Evolutionary conservation across 108 stramenopile genomes (phyloP), one percentile per base, ranked within the genome.

Genomic region (Schizochytrium sp.): DNA sequence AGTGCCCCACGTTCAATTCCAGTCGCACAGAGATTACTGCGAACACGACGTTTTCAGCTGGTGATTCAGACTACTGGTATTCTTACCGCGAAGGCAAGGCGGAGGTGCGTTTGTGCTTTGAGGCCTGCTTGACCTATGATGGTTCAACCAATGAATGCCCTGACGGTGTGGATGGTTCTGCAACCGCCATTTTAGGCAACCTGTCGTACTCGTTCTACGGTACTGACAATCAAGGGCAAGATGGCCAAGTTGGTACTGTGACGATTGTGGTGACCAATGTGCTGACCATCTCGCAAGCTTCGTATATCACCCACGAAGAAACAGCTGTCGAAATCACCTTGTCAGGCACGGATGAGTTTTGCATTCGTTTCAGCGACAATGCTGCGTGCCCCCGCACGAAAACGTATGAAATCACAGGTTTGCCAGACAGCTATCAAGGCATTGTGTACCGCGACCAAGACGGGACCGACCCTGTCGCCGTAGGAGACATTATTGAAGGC

Each of bases 201-300:
- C 5, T 44, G 0, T 8, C 15, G 10, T 69, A 44, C 64, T 7
- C 40, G 64, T 69, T 69, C 64, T 69, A 13, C 28, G 64, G 2
- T 15, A 69, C 7, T 8, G 64, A 69, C 1, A 2, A 15, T 1
- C 1, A 8, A 38, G 0, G 7, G 0, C 8, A 0, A 59, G 58
- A 17, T 0, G 64, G 64, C 64, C 64, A 38, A 8, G 44, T 44
- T 0, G 64, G 64, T 1, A 13, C 3, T 38, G 64, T 69, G 64
- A 69, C 64, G 64, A 69, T 44, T 8, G 44, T 44, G 64, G 64
- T 69, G 64, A 69, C 64, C 64, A 69, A 69, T 15, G 64, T 69
- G 64, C 28, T 69, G 64, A 69, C 64, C 12, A 15, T 69, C 42
- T 44, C 64, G 64, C 42, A 69, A 44, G 7, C 40, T 38, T 28